Percentiles rank a stretch among this genome's conserved stretches.
These are phyloP conservation scores for Pichia inconspicua DNA, from an alignment of 1,139 yeast species.

Conservation along the genomic window DNA sequence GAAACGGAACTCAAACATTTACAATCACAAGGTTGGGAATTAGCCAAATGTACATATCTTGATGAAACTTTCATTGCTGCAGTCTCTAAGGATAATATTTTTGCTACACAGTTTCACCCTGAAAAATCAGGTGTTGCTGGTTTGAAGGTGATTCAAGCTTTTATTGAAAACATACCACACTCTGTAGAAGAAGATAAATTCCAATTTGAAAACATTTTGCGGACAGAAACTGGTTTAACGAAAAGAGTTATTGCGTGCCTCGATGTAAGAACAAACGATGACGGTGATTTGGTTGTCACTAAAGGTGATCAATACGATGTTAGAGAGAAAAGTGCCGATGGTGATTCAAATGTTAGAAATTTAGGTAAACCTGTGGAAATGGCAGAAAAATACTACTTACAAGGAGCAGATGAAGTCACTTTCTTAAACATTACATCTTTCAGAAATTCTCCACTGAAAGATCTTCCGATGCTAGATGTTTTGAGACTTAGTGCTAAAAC, in stretches of 20 bases:
- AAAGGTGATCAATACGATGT: constrained; percentile 98
- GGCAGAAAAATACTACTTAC: constrained; percentile 80
- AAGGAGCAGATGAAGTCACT: constrained; percentile 96
- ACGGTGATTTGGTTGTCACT: constrained; percentile 86
- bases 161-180: constrained; percentile 36
- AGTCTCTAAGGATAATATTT: constrained; percentile 60
- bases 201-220: constrained; percentile 7
- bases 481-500: constrained; percentile 75
- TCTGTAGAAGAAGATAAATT: neutral
- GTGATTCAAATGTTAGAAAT: constrained; percentile 57
- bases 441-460: constrained; percentile 84
- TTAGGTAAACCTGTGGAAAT: constrained; percentile 92
- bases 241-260: constrained; percentile 90
- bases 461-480: constrained; percentile 92
- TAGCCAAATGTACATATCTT: constrained; percentile 69
- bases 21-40: constrained; percentile 59
- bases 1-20: constrained; percentile 30
- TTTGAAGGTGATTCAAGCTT: constrained; percentile 61
- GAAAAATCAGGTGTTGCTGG: constrained; percentile 95
- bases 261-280: constrained; percentile 92
- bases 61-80: constrained; percentile 83
- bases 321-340: constrained; percentile 53
- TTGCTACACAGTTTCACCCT: constrained; percentile 97
- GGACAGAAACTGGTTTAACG: constrained; percentile 63
- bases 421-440: constrained; percentile 91